Evolutionary conservation across 192 early-diverging fungal species (phyloP).

Genomic region (Anaeromyces robustus): DNA sequence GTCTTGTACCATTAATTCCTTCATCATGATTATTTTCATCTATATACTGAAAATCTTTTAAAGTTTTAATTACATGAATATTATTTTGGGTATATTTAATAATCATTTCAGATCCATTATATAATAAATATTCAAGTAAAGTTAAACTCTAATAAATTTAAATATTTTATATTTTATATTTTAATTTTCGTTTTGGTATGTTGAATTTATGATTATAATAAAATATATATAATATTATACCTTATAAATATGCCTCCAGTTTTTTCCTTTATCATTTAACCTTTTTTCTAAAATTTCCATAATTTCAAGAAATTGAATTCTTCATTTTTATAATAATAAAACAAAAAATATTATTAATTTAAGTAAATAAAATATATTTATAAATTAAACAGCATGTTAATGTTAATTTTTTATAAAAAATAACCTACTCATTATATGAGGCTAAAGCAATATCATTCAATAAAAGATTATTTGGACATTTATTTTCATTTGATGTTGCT

Average conservation of each 20-base stretch:
- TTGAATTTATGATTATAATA: no score
- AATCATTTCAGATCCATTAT: slow-evolving; percentile 70
- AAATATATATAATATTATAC: slow-evolving; percentile 16
- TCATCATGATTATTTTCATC: slow-evolving; percentile 85
- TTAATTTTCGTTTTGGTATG: no score
- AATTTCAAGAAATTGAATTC: slow-evolving; percentile 38
- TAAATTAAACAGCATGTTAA: no score
- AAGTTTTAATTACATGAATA: slow-evolving; percentile 82
- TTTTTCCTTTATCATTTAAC: slow-evolving; percentile 90
- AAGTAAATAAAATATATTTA: no score
- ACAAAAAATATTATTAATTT: no score
- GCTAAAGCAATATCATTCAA: not conserved
- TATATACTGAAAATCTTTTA: slow-evolving; percentile 91
- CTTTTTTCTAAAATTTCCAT: slow-evolving; percentile 98
- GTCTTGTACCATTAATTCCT: slow-evolving; percentile 83
- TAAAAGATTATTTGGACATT: not conserved
- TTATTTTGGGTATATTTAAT: slow-evolving; percentile 79
- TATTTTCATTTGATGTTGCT: not conserved
- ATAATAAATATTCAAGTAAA: slow-evolving; percentile 71
- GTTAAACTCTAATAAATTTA: slow-evolving; percentile 44
- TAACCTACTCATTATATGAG: not conserved
- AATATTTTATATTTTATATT: no score
- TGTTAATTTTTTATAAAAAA: not conserved
- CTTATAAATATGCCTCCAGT: slow-evolving; percentile 98
- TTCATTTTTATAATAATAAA: not conserved